Evolutionary conservation across 768 basidiomycete species (phyloP), one percentile per base, ranked within the genome.

Genomic region (Phaffia australis): DNA sequence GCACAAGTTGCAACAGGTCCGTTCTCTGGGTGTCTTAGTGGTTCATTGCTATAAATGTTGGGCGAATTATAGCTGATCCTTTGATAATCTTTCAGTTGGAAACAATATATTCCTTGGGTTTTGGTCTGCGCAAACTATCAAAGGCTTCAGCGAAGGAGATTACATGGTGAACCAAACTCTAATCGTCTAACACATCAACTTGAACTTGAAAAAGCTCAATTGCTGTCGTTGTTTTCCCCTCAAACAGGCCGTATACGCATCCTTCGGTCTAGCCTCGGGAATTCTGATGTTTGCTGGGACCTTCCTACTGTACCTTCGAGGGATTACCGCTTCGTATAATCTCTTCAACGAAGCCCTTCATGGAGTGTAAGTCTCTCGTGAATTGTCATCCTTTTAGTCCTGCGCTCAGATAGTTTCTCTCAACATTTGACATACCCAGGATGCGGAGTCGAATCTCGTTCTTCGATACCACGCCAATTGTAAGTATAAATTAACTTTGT

Each of bases 21-120:
- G 35, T 42, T 42, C 35, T 42, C 11, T 42, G 19, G 72, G 74
- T 60, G 50, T 42, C 5, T 63, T n/a, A 25, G 8, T 29, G 46
- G 16, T 18, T 56, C n/a, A 56, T 56, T 11, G 16, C n/a, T 19
- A 59, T 27, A 5, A n/a, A 9, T 56, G n/a, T 35, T 59, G 18
- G 52, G 11, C 19, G 47, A 30, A 52, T 48, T 23, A 50, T 18
- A 55, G 42, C 25, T 19, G 0, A 49, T 50, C 57, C 4, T 42
- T 42, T 42, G 35, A 11, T 11, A 42, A 42, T 11, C 11, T 42
- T 4, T 42, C 35, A 72, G 86, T 88, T 42, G 82, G 80, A 0
- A 84, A 82, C 69, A 84, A 81, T 42, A 73, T 89, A 4, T 83
- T 86, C 77, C 79, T 89, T 23, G 86, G 86, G 0, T 87, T 84